These are phyloP conservation scores for Wickerhamiella kurtzmanii DNA, from an alignment of 805 yeast species.

Conservation along the genomic window DNA sequence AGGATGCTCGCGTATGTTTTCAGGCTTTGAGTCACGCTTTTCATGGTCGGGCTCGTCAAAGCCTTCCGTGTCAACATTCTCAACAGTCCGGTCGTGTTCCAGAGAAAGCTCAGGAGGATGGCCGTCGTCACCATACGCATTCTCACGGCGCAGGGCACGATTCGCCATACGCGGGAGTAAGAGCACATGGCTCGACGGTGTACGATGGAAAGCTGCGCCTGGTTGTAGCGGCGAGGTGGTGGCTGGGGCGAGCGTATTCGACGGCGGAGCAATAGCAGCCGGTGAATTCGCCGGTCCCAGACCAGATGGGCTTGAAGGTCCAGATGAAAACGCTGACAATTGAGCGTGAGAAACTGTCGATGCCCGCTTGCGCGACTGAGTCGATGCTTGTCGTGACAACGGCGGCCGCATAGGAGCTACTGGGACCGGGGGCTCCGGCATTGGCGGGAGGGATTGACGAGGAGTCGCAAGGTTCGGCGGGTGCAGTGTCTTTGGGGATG, in stretches of 20 bases:
- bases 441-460: too few relatives aligned
- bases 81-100: not conserved
- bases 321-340: not conserved
- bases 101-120: not conserved
- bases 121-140: not conserved
- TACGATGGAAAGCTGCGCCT: not conserved
- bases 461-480: not conserved
- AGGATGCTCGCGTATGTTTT: too few relatives aligned
- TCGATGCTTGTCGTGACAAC: not conserved
- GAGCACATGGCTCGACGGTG: not conserved
- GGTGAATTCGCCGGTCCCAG: too few relatives aligned
- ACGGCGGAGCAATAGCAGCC: too few relatives aligned
- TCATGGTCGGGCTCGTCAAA: not conserved
- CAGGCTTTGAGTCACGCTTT: not conserved
- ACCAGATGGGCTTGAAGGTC: not conserved
- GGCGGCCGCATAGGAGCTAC: not conserved
- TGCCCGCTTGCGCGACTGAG: not conserved
- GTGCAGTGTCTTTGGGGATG: not conserved
- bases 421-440: not conserved
- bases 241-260: not conserved
- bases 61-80: not conserved
- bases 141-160: not conserved
- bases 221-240: not conserved
- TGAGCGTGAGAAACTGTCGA: not conserved
- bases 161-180: not conserved